phyloP scores from a whole-genome alignment of 768 basidiomycete genomes.

The Termitomyces sp. region DNA sequence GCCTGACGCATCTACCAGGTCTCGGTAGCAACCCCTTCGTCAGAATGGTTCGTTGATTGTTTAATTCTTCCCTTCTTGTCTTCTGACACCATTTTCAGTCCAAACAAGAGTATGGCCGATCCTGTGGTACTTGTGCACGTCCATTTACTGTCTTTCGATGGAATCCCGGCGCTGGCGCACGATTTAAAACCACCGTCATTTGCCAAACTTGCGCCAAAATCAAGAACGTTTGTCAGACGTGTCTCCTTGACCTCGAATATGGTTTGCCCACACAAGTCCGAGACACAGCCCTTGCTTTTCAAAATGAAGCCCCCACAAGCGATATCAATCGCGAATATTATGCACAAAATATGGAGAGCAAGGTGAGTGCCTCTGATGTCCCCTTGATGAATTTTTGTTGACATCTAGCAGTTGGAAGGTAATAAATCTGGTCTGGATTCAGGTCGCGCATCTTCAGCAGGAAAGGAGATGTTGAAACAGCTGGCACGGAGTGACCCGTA shows the following conservation, averaged over 20 bases:
- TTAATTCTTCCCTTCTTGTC: background rate
- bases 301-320: slow-evolving; percentile 89
- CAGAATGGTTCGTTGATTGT: slow-evolving; percentile 66
- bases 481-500: slow-evolving; percentile 94
- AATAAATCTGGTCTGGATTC: slow-evolving; percentile 61
- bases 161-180: slow-evolving; percentile 92
- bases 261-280: slow-evolving; percentile 95
- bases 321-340: slow-evolving; percentile 97
- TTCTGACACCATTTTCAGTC: slow-evolving; percentile 46
- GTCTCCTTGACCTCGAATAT: slow-evolving; percentile 93
- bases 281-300: slow-evolving; percentile 85
- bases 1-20: slow-evolving; percentile 36
- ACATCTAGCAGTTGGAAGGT: slow-evolving; percentile 55
- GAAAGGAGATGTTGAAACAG: slow-evolving; percentile 95
- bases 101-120: slow-evolving; percentile 93
- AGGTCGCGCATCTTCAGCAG: slow-evolving; percentile 64
- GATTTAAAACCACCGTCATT: slow-evolving; percentile 95
- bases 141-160: slow-evolving; percentile 98
- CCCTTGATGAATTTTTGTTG: background rate
- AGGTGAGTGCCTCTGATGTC: slow-evolving; percentile 41
- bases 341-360: slow-evolving; percentile 86
- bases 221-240: slow-evolving; percentile 97
- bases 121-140: slow-evolving; percentile 95
- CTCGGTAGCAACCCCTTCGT: slow-evolving; percentile 89
- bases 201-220: slow-evolving; percentile 97